Conservation (phyloP, 139 green algal species). For the Auxenochlorella pyrenoidosa region DNA sequence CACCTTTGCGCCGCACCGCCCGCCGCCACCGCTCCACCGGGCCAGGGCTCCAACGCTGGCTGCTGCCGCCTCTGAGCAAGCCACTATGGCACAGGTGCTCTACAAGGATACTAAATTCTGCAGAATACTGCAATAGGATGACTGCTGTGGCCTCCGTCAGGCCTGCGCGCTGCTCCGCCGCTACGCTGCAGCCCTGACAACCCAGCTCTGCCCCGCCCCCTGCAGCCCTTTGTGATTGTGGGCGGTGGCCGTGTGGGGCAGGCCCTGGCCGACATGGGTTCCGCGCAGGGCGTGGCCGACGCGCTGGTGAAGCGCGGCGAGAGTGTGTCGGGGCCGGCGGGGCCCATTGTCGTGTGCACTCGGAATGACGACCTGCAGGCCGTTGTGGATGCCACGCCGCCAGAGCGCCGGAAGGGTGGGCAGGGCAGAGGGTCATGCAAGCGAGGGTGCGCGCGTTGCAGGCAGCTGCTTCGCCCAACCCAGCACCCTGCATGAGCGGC, state of each 20-base stretch:
- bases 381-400: constrained; percentile 78
- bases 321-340: constrained; percentile 47
- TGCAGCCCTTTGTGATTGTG: constrained; percentile 79
- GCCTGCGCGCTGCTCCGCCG: not conserved
- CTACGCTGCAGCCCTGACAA: not conserved
- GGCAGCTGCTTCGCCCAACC: not conserved
- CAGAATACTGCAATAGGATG: too few relatives aligned
- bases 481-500: too few relatives aligned
- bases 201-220: not conserved
- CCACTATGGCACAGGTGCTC: not conserved
- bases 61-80: not conserved
- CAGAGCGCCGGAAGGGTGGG: constrained; percentile 62
- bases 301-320: constrained; percentile 73
- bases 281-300: constrained; percentile 51
- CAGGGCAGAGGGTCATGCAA: not conserved
- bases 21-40: too few relatives aligned
- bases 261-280: constrained; percentile 82
- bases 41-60: too few relatives aligned
- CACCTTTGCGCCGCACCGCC: not conserved
- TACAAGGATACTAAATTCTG: not conserved
- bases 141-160: not conserved
- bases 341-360: constrained; percentile 93
- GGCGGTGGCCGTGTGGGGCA: constrained; percentile 85
- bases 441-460: not conserved
- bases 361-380: constrained; percentile 87